phyloP scores from a whole-genome alignment of 2,329 filamentous ascomycete species.

The Penicillium crustosum region DNA sequence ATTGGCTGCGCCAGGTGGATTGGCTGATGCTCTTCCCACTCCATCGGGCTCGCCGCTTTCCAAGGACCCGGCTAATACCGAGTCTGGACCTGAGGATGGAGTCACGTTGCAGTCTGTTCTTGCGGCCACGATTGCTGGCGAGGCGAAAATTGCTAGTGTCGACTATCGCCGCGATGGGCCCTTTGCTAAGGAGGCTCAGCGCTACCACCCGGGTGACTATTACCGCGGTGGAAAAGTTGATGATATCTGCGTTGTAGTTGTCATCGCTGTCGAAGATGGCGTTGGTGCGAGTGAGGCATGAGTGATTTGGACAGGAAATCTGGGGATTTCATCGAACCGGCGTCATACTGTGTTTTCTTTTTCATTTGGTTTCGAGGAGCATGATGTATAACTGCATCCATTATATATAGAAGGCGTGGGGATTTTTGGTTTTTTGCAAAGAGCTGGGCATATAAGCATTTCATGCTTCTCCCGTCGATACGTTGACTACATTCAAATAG shows the following conservation, averaged over 20 bases:
- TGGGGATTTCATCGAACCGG: neutral
- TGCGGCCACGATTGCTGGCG: conserved; percentile 73
- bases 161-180: conserved; percentile 83
- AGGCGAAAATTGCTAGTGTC: conserved; percentile 80
- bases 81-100: conserved; percentile 17
- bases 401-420: conserved; percentile 7
- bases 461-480: neutral
- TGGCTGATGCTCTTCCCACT: conserved; percentile 30
- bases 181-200: conserved; percentile 92
- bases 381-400: conserved; percentile 9
- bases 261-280: conserved; percentile 67
- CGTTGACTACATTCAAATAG: neutral
- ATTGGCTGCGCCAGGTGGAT: conserved; percentile 52
- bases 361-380: neutral
- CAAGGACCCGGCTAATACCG: conserved; percentile 11
- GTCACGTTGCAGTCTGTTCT: conserved; percentile 72
- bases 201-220: conserved; percentile 78
- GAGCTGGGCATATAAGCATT: neutral
- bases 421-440: conserved; percentile 1
- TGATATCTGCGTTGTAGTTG: conserved; percentile 86
- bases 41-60: conserved; percentile 11
- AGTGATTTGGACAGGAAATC: neutral
- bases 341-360: neutral
- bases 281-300: neutral
- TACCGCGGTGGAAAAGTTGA: conserved; percentile 94